Evolutionary conservation across 208 protist species (phyloP).

Genomic region (Borovskyia barvae): DNA sequence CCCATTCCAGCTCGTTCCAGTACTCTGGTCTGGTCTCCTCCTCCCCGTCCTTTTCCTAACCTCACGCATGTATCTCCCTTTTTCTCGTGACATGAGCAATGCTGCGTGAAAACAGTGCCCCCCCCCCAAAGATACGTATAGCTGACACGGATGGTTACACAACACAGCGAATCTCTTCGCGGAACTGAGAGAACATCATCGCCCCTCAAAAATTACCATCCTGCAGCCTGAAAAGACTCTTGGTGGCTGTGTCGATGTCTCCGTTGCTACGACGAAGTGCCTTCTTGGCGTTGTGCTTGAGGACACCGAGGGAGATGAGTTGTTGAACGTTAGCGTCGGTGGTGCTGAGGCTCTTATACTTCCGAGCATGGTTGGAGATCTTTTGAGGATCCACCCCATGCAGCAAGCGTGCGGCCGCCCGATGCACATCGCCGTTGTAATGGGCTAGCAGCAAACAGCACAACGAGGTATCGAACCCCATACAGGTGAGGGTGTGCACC

Average conservation of each 20-base stretch:
- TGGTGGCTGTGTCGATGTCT: constrained; percentile 53
- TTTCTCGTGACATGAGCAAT: too few relatives aligned
- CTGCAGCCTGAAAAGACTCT: constrained; percentile 49
- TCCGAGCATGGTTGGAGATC: constrained; percentile 47
- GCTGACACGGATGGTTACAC: too few relatives aligned
- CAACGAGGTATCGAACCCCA: constrained; percentile 57
- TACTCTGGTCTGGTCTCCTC: too few relatives aligned
- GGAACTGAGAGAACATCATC: too few relatives aligned
- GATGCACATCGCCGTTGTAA: constrained; percentile 81
- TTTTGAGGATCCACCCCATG: constrained; percentile 38
- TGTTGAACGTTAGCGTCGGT: constrained; percentile 63
- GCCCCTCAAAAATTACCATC: too few relatives aligned
- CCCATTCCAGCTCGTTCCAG: too few relatives aligned
- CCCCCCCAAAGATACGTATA: too few relatives aligned
- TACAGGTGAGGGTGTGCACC: constrained; percentile 33
- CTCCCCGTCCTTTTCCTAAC: too few relatives aligned
- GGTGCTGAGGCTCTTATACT: constrained; percentile 65
- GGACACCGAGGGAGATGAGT: constrained; percentile 68
- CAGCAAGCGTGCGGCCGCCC: constrained; percentile 56
- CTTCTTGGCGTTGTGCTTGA: constrained; percentile 68
- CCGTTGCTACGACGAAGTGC: constrained; percentile 60
- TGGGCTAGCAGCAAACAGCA: constrained; percentile 60
- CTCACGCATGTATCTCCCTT: too few relatives aligned
- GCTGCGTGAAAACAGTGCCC: too few relatives aligned
- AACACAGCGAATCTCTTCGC: too few relatives aligned